Evolutionary conservation across 2,329 filamentous ascomycete genomes (phyloP), one percentile per base, ranked within the genome.

Genomic region (Exophiala mesophila): DNA sequence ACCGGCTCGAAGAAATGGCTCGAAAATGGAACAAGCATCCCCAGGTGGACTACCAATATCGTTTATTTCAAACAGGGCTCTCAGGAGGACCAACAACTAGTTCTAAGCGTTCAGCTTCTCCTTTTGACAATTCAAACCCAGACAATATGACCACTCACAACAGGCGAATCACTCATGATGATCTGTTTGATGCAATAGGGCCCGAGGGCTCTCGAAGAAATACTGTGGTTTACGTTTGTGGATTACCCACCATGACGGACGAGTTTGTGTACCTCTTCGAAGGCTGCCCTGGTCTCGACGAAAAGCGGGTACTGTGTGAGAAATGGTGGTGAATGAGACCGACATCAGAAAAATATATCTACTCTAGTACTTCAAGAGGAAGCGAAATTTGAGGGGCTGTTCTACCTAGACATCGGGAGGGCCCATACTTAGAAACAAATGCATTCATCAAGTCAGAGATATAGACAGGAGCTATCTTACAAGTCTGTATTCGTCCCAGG

Each of bases 241-340:
- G 83, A 1, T 74, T 82, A 10, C 80, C 79, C 8, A 54, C 55
- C 2, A 86, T 86, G 82, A 85, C 81, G 1, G 83, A 87, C 58
- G 70, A 74, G 36, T 72, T 84, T 52, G 77, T 82, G 1, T 62
- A 65, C 15, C 46, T 57, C 12, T 54, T 69, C 7, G 56, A 56
- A 26, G 51, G 45, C 1, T 50, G 63, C 2, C 62, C 72, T 15
- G 69, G 66, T 0, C 66, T 78, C 55, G 61, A 68, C 7, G 55
- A 64, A 19, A 59, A 67, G 38, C 67, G 68, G 35, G 71, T 83
- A 2, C 61, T 80, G 45, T 74, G 65, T 47, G 79, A 82, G 62
- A 81, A 75, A 53, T 83, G 79, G 79, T 83, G 79, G 79, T 82
- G 45, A 46, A n/a, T n/a, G n/a, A n/a, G n/a, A n/a, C n/a, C n/a